A percentile compares a stretch with the other conserved stretches of the same genome.
Evolutionary conservation across 805 yeast genomes (phyloP).

Genomic region (Zygoascus bituminiphila): DNA sequence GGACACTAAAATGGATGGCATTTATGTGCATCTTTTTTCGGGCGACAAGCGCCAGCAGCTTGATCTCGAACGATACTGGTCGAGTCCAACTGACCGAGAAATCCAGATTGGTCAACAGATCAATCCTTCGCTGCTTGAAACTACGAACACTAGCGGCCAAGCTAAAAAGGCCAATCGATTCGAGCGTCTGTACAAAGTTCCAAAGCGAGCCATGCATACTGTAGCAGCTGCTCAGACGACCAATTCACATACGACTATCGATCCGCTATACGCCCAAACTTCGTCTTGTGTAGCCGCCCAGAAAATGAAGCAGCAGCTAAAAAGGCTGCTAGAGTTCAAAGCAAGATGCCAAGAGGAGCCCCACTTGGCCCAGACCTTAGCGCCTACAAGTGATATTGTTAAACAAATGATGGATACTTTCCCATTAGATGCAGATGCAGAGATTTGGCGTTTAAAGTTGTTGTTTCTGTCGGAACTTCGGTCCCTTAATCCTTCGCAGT

Average conservation of each 20-base stretch:
- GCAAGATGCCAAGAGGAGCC: background rate
- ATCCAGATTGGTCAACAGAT: background rate
- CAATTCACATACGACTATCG: too few relatives aligned
- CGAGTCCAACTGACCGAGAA: constrained; percentile 4
- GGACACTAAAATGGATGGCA: constrained; percentile 54
- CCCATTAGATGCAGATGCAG: constrained; percentile 17
- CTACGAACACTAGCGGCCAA: background rate
- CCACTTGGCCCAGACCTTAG: background rate
- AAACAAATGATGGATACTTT: constrained; percentile 16
- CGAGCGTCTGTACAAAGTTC: constrained; percentile 6
- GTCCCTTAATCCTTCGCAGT: constrained; percentile 15
- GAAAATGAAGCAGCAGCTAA: constrained; percentile 1
- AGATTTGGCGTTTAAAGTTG: constrained; percentile 26
- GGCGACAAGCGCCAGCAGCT: constrained; percentile 56
- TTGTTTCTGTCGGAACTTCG: constrained; percentile 23
- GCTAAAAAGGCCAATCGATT: background rate
- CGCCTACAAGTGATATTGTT: background rate
- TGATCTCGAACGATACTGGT: constrained; percentile 65
- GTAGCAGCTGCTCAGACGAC: background rate
- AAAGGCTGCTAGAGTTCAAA: background rate
- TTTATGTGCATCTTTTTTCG: constrained; percentile 68
- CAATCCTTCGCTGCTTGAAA: too few relatives aligned
- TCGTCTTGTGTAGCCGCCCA: background rate
- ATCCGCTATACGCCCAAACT: background rate
- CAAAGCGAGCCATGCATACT: constrained; percentile 4